These are phyloP conservation scores for Zygoascus ofunaensis DNA, from an alignment of 805 yeast species.

Conservation along the genomic window DNA sequence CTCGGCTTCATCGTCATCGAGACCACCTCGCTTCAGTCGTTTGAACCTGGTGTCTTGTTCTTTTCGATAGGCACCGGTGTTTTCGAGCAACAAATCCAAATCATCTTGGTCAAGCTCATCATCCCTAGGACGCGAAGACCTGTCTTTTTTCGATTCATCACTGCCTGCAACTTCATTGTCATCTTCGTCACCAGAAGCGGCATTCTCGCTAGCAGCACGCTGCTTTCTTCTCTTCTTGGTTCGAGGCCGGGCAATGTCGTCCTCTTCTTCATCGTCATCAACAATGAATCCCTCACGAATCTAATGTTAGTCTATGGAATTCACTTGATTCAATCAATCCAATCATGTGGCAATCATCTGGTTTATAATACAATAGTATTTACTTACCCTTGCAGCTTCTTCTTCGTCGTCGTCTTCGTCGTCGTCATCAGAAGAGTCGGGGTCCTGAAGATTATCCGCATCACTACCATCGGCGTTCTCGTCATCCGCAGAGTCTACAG, in stretches of 20 bases:
- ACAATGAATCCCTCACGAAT: conserved; percentile 90
- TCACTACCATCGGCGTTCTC: conserved; percentile 38
- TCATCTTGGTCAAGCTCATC: conserved; percentile 91
- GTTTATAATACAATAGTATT: background rate
- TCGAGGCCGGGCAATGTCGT: conserved; percentile 18
- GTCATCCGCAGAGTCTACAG: conserved; percentile 15
- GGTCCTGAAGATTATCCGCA: conserved; percentile 39
- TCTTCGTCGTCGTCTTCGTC: conserved; percentile 92
- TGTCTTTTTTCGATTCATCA: conserved; percentile 5
- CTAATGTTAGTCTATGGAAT: conserved; percentile 11
- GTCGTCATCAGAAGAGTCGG: conserved; percentile 73
- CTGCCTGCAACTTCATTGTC: conserved; percentile 11
- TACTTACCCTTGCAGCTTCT: conserved; percentile 50
- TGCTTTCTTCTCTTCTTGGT: conserved; percentile 19
- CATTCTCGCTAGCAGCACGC: background rate
- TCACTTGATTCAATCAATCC: background rate
- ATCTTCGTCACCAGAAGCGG: conserved; percentile 10
- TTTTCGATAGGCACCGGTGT: conserved; percentile 52
- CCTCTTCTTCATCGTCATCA: conserved; percentile 70
- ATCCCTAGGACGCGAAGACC: conserved; percentile 26
- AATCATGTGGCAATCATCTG: background rate
- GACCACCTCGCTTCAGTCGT: conserved; percentile 63
- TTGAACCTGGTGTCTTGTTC: conserved; percentile 40
- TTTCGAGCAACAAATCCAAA: conserved; percentile 81
- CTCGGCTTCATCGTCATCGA: conserved; percentile 24